Evolutionary conservation across 352 stramenopile species (phyloP).

Genomic region (Pythium myriotylum): DNA sequence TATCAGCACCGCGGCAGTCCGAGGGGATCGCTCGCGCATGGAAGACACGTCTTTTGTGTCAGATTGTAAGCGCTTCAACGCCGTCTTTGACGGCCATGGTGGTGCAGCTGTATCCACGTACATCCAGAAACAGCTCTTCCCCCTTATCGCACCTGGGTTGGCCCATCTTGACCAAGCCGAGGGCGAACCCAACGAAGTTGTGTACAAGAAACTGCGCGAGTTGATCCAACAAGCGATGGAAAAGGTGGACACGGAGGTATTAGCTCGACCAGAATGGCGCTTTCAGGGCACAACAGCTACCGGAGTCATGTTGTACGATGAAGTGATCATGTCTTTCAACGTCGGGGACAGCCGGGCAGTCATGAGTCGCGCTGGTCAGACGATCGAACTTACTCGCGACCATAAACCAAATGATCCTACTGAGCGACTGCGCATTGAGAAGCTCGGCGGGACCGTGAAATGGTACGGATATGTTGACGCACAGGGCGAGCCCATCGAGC

Average conservation of each 20-base stretch:
- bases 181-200: slow-evolving; percentile 30
- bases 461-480: slow-evolving; percentile 90
- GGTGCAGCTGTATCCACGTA: slow-evolving; percentile 69
- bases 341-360: slow-evolving; percentile 96
- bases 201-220: slow-evolving; percentile 36
- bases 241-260: slow-evolving; percentile 61
- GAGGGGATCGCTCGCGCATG: slow-evolving; percentile 77
- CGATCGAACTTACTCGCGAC: slow-evolving; percentile 78
- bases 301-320: slow-evolving; percentile 73
- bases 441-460: slow-evolving; percentile 82
- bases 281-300: slow-evolving; percentile 79
- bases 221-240: slow-evolving; percentile 51
- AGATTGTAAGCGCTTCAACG: slow-evolving; percentile 77
- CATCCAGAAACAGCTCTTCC: slow-evolving; percentile 63
- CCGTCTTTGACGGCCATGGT: slow-evolving; percentile 86
- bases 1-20: slow-evolving; percentile 72
- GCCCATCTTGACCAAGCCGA: slow-evolving; percentile 43
- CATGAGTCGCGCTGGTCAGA: slow-evolving; percentile 82
- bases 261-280: slow-evolving; percentile 73
- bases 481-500: slow-evolving; percentile 83
- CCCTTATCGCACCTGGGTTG: slow-evolving; percentile 52
- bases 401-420: slow-evolving; percentile 90
- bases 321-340: slow-evolving; percentile 87
- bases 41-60: slow-evolving; percentile 86
- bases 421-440: slow-evolving; percentile 77